These are phyloP conservation scores for Hyphopichia khmerensis DNA, from an alignment of 1,139 yeast species.

Conservation along the genomic window DNA sequence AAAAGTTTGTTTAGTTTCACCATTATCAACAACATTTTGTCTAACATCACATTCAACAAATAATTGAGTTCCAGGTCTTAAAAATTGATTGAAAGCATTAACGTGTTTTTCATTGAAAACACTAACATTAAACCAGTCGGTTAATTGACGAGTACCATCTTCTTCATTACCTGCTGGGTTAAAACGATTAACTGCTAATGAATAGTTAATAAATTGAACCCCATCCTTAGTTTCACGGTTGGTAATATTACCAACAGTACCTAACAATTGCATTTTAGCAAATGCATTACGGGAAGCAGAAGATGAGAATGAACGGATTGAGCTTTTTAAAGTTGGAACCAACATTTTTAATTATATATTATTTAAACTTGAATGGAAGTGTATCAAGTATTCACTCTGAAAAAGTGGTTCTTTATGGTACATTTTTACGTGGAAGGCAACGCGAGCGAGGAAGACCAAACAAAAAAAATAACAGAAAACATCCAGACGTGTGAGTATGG, in stretches of 20 bases:
- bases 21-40: slow-evolving; percentile 32
- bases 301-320: slow-evolving; percentile 33
- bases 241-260: slow-evolving; percentile 40
- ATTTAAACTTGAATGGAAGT: too few species aligned
- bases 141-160: slow-evolving; percentile 15
- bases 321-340: not conserved
- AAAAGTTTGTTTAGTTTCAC: slow-evolving; percentile 29
- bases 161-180: slow-evolving; percentile 29
- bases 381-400: too few species aligned
- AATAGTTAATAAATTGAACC: slow-evolving; percentile 37
- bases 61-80: slow-evolving; percentile 44
- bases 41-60: slow-evolving; percentile 43
- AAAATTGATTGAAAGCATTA: slow-evolving; percentile 34
- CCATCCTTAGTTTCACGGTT: slow-evolving; percentile 41
- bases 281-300: slow-evolving; percentile 31
- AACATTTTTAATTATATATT: slow-evolving; percentile 1
- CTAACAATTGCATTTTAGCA: slow-evolving; percentile 45
- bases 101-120: slow-evolving; percentile 43
- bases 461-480: too few species aligned
- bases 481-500: too few species aligned
- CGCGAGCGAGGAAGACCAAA: too few species aligned
- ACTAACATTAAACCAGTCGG: slow-evolving; percentile 45
- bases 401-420: not conserved
- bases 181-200: slow-evolving; percentile 45
- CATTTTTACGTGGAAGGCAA: not conserved